Base-by-base conservation (phyloP, 805 yeast species). In the Cyberlindnera subsufficiens region DNA sequence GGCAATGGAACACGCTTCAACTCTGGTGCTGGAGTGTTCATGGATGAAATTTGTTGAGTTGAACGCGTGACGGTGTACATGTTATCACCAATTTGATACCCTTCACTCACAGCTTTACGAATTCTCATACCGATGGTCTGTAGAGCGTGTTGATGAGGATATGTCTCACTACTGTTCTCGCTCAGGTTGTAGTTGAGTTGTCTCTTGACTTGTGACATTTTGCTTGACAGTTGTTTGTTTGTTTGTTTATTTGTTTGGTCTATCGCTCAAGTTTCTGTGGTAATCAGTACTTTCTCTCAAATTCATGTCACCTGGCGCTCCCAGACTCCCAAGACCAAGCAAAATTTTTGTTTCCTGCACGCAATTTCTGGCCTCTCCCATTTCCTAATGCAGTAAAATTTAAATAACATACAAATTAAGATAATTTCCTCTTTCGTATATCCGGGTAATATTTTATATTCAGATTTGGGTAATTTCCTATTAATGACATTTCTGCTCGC, bases 91-190 rank as follows among this genome's bases (percentile, higher is more conserved):
- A 49, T 46, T 46, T 61, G 58, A 57, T 81, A 80, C 1, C 89
- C 89, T 35, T 80, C 79, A 30, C 75, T 68, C 3, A 83, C 77
- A 3, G 83, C 70, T 51, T 81, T 80, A 54, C 91, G 72, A 45
- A 84, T 77, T 48, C 87, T 70, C 87, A 81, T 82, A 0, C 88
- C 89, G 6, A 82, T 55, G 0, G 80, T 72, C 33, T 78, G 71
- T 19, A 82, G 67, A 20, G 66, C 58, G 38, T 54, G 52, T 47
- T 63, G 66, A 45, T 60, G 35, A 60, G 68, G 13, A 60, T 55
- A 33, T 57, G 60, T n/a, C 63, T 64, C 54, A 57, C 59, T 32
- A 37, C 54, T 6, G 44, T 52, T 39, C 46, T 51, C 29, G 29
- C 53, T 6, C 38, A 45, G 22, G 61, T 57, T 47, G 54, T 55